Conservation (phyloP, 2,329 filamentous ascomycete species). For the Pseudocercospora crystallina region DNA sequence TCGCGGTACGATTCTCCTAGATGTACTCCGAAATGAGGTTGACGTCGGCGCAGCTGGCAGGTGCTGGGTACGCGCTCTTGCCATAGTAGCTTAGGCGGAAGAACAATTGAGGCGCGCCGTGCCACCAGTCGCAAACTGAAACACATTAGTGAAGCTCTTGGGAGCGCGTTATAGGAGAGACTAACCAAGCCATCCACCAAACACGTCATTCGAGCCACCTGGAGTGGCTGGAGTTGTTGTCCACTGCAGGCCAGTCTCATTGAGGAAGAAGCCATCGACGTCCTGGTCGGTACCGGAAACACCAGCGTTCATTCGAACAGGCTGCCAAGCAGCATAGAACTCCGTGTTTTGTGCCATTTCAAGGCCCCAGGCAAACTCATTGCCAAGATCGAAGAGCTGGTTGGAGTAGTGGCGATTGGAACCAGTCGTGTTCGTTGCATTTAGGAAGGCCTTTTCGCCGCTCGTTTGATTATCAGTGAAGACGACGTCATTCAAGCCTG, state of each 20-base stretch:
- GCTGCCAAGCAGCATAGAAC: constrained; percentile 35
- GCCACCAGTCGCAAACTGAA: constrained; percentile 35
- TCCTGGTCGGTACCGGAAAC: constrained; percentile 9
- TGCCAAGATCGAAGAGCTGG: constrained; percentile 35
- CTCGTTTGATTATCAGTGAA: constrained; percentile 20
- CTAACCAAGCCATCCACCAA: constrained; percentile 33
- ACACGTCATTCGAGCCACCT: constrained; percentile 16
- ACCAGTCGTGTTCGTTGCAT: constrained; percentile 26
- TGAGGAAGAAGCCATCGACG: constrained; percentile 30
- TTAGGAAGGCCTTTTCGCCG: constrained; percentile 29
- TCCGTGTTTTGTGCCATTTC: constrained; percentile 20
- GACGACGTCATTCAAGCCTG: constrained; percentile 32
- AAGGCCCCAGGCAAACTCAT: constrained; percentile 29
- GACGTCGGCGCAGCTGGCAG: constrained; percentile 34
- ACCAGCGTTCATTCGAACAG: constrained; percentile 33
- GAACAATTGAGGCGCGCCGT: constrained; percentile 36
- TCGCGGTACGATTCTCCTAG: constrained; percentile 15
- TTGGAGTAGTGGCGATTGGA: constrained; percentile 21
- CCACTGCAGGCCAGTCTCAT: constrained; percentile 36
- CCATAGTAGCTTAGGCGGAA: constrained; percentile 27
- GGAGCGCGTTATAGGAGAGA: neutral
- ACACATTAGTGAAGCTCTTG: neutral
- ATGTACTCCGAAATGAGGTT: constrained; percentile 31
- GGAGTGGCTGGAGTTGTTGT: constrained; percentile 14
- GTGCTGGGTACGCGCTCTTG: constrained; percentile 14